Evolutionary conservation across 495 filamentous ascomycete species (phyloP), one percentile per base, ranked within the genome.

Genomic region (Daldinia grandis): DNA sequence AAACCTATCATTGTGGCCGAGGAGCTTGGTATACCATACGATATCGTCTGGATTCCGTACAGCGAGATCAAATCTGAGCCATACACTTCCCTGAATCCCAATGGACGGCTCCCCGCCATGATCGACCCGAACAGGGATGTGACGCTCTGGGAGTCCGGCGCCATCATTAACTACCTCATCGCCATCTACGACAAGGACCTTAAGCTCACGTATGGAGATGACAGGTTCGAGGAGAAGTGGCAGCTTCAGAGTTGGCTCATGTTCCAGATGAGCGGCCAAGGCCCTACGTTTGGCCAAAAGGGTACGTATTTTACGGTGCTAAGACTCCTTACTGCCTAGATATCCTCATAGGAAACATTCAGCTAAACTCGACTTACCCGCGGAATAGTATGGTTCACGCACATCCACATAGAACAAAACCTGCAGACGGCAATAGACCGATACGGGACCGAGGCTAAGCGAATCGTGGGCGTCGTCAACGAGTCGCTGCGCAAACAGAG

Each of bases 181-280:
- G 87, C 89, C 15, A 85, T 81, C 17, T 92, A 92, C 76, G 88
- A 92, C 76, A 87, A 79, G 64, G 71, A 86, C 17, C 73, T 86
- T 58, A 86, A 80, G 63, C 73, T 92, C 66, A 87, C 83, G 61
- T 89, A 86, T 62, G 71, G 63, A 9, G 68, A 76, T 27, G 84
- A 85, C 24, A 80, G 79, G 51, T 68, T 70, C 9, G 37, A 71
- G 40, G 81, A 83, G 37, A 88, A 87, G 71, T 82, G 81, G 60
- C 72, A 71, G n/a, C 58, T 74, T 12, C 78, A 79, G 50, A 68
- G 68, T 49, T 93, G 86, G 84, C 82, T 92, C 1, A 84, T 85
- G 77, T 91, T 88, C 80, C 91, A 93, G 79, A 81, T 84, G 73
- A 85, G 83, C 5, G 89, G 89, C 31, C 91, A 92, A 77, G 90